These are phyloP conservation scores for Macaranga tanarius DNA, from an alignment of 441 rosid species.

Conservation along the genomic window DNA sequence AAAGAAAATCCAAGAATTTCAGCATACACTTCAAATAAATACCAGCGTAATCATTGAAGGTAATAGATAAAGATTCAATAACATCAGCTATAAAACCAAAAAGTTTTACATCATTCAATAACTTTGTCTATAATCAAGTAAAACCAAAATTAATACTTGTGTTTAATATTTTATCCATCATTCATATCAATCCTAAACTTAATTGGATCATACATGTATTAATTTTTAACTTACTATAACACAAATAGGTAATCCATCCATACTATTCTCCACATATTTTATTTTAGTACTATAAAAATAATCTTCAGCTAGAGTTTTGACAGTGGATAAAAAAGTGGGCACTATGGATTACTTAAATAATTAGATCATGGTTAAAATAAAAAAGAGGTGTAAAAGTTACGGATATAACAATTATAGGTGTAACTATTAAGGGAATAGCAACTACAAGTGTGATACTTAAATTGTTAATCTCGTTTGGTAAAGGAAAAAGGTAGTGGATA, in stretches of 20 bases:
- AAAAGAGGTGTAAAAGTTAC: too few relatives aligned
- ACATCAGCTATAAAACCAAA: slow-evolving; percentile 8
- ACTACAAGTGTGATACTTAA: too few relatives aligned
- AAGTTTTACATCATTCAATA: background rate
- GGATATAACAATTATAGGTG: too few relatives aligned
- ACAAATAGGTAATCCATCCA: background rate
- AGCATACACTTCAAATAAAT: slow-evolving; percentile 14
- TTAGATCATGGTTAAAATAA: too few relatives aligned
- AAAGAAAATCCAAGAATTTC: slow-evolving; percentile 26
- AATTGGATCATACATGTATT: background rate
- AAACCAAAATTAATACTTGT: background rate
- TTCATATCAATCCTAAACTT: background rate
- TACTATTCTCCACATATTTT: too few relatives aligned
- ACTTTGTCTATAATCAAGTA: background rate
- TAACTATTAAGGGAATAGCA: too few relatives aligned
- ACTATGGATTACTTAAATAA: background rate
- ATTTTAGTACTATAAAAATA: background rate
- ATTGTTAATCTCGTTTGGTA: too few relatives aligned
- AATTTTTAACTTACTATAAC: too few relatives aligned
- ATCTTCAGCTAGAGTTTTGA: background rate
- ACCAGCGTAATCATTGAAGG: background rate
- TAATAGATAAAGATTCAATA: slow-evolving; percentile 3
- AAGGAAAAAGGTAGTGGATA: too few relatives aligned
- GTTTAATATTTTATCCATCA: background rate
- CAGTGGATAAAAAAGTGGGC: too few relatives aligned